These are phyloP conservation scores for Xylaria sp. DNA, from an alignment of 2,329 filamentous ascomycete genomes.

Conservation along the genomic window DNA sequence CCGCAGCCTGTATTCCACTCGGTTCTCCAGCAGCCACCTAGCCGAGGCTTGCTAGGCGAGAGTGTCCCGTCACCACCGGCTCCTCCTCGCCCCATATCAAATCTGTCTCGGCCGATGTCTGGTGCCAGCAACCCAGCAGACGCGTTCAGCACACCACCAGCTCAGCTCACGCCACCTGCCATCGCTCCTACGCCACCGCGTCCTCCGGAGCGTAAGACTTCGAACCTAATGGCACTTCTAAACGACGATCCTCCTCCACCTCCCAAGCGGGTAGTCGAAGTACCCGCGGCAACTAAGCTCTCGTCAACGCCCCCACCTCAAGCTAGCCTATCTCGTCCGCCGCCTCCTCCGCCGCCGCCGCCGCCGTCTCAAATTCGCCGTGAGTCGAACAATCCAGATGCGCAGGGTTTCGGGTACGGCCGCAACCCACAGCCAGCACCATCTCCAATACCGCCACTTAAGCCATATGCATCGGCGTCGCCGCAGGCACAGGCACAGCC, in stretches of 20 bases:
- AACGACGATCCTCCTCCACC: constrained; percentile 61
- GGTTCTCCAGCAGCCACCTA: constrained; percentile 45
- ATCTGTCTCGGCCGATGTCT: constrained; percentile 35
- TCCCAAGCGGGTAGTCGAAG: constrained; percentile 54
- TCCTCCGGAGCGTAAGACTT: constrained; percentile 59
- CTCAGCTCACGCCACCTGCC: constrained; percentile 43
- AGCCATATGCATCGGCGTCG: constrained; percentile 55
- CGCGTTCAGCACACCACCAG: constrained; percentile 39
- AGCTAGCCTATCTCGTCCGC: constrained; percentile 43
- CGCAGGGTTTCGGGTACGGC: constrained; percentile 50
- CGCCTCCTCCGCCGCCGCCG: constrained; percentile 45
- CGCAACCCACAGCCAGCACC: constrained; percentile 42
- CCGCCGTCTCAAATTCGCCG: constrained; percentile 50
- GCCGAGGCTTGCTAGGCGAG: constrained; percentile 46
- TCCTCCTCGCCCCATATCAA: constrained; percentile 40
- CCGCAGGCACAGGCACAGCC: constrained; percentile 53
- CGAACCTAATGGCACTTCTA: constrained; percentile 64
- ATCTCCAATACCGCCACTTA: constrained; percentile 57
- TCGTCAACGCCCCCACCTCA: constrained; percentile 57
- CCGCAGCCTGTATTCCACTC: constrained; percentile 41
- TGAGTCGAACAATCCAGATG: constrained; percentile 44
- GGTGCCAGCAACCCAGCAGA: constrained; percentile 35
- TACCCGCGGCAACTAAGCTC: constrained; percentile 44
- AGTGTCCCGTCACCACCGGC: constrained; percentile 44
- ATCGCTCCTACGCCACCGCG: constrained; percentile 45